Conservation (phyloP, 2,329 filamentous ascomycete genomes). For the Neophaeococcomyces mojaviensis region DNA sequence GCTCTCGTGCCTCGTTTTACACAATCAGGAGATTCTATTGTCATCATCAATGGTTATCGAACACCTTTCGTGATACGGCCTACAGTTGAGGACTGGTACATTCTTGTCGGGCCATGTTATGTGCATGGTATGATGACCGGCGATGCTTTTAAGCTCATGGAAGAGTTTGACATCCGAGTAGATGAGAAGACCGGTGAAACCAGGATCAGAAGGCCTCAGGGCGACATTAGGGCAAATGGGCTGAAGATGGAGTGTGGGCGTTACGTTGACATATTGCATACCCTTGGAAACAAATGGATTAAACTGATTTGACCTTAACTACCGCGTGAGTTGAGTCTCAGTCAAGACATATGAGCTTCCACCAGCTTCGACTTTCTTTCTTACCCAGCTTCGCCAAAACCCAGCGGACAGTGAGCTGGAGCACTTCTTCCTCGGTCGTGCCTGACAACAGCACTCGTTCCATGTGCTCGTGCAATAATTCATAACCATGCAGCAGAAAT, state of each 20-base stretch:
- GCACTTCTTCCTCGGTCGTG: too few species aligned
- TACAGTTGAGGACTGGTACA: not conserved
- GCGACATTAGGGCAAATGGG: constrained; percentile 1
- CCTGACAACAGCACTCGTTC: too few species aligned
- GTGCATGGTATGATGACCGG: constrained; percentile 2
- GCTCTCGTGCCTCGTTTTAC: not conserved
- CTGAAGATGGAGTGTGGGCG: not conserved
- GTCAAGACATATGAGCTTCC: too few species aligned
- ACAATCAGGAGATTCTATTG: too few species aligned
- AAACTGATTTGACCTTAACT: not conserved
- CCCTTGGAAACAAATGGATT: not conserved
- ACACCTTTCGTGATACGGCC: not conserved
- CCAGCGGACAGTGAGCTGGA: too few species aligned
- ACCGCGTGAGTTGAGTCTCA: too few species aligned
- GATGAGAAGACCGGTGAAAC: too few species aligned
- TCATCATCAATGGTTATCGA: too few species aligned
- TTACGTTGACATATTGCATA: constrained; percentile 1
- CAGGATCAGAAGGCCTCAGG: not conserved
- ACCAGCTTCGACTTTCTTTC: too few species aligned
- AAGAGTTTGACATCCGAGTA: not conserved
- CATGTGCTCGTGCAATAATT: too few species aligned
- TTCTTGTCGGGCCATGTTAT: constrained; percentile 2
- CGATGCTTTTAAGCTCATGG: not conserved
- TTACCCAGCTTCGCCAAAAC: too few species aligned
- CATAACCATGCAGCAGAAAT: too few species aligned